Conservation (phyloP, 768 basidiomycete species). For the Pluteus cervinus region DNA sequence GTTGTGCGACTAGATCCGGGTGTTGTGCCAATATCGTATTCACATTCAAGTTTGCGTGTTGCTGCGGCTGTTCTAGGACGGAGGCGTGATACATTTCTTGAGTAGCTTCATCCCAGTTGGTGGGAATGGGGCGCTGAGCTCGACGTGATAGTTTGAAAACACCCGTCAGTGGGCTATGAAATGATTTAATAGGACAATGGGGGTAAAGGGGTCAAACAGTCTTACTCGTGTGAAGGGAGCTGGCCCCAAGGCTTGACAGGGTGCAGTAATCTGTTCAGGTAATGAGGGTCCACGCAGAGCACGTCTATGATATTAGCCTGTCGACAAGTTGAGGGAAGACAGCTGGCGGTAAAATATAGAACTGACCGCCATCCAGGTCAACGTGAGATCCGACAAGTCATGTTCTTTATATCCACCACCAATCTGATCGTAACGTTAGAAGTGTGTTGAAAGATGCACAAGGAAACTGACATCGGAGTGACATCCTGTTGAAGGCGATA, state of each 20-base stretch:
- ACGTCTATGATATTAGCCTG: conserved; percentile 54
- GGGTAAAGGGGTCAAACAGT: not conserved
- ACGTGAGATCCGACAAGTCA: conserved; percentile 59
- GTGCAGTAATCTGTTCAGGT: conserved; percentile 41
- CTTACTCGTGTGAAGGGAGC: conserved; percentile 60
- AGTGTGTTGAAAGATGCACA: conserved; percentile 2
- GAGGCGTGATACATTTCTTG: conserved; percentile 61
- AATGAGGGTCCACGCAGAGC: conserved; percentile 49
- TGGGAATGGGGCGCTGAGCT: conserved; percentile 44
- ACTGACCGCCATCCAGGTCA: conserved; percentile 61
- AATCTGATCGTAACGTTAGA: conserved; percentile 32
- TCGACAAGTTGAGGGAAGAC: not conserved
- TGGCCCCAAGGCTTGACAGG: conserved; percentile 57
- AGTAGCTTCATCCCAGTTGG: conserved; percentile 34
- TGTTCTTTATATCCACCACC: conserved; percentile 67
- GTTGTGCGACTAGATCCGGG: conserved; percentile 34
- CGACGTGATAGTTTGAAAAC: conserved; percentile 43
- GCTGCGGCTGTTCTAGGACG: conserved; percentile 45
- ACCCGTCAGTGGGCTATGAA: conserved; percentile 42
- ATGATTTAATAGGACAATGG: conserved; percentile 5
- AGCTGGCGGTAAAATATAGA: conserved; percentile 5
- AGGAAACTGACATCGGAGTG: conserved; percentile 35
- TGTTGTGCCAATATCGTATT: conserved; percentile 28
- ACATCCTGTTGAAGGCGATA: conserved; percentile 18
- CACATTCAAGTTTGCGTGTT: conserved; percentile 25